phyloP scores from a whole-genome alignment of 768 basidiomycete species.

The Phallus indusiatus region DNA sequence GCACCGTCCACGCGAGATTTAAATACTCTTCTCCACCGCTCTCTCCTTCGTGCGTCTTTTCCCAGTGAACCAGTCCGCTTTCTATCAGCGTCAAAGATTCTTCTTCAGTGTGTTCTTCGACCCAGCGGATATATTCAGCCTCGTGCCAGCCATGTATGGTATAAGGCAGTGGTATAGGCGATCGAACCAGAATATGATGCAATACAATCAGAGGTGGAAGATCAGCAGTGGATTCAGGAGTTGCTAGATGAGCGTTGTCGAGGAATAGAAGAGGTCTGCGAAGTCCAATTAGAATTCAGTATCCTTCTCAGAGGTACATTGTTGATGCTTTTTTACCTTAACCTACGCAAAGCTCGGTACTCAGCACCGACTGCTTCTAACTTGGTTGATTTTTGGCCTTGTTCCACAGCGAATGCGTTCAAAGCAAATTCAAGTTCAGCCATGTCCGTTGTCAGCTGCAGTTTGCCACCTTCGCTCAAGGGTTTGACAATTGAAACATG shows the following conservation, averaged over 20 bases:
- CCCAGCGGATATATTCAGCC: constrained; percentile 92
- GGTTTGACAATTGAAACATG: constrained; percentile 92
- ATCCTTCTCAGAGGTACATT: too few relatives aligned
- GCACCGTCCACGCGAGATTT: constrained; percentile 55
- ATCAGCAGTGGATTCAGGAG: constrained; percentile 56
- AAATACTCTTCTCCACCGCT: constrained; percentile 49
- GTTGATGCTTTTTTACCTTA: constrained; percentile 50
- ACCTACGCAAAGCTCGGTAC: constrained; percentile 74
- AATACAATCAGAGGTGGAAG: constrained; percentile 83
- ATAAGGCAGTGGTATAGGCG: constrained; percentile 80
- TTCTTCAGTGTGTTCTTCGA: constrained; percentile 78
- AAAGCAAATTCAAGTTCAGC: constrained; percentile 91
- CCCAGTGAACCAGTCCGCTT: constrained; percentile 69
- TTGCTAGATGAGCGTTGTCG: constrained; percentile 62
- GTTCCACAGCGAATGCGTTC: constrained; percentile 63
- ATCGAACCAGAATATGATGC: constrained; percentile 87
- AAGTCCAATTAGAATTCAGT: background rate
- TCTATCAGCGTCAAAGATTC: constrained; percentile 80
- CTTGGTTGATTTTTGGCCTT: constrained; percentile 46
- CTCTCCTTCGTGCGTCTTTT: constrained; percentile 55
- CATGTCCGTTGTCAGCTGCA: constrained; percentile 94
- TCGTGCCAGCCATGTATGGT: constrained; percentile 89
- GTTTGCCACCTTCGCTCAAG: constrained; percentile 84
- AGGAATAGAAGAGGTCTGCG: constrained; percentile 81
- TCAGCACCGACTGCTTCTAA: constrained; percentile 78